phyloP scores from a whole-genome alignment of 2,329 filamentous ascomycete genomes.

The Fonsecaea pedrosoi region DNA sequence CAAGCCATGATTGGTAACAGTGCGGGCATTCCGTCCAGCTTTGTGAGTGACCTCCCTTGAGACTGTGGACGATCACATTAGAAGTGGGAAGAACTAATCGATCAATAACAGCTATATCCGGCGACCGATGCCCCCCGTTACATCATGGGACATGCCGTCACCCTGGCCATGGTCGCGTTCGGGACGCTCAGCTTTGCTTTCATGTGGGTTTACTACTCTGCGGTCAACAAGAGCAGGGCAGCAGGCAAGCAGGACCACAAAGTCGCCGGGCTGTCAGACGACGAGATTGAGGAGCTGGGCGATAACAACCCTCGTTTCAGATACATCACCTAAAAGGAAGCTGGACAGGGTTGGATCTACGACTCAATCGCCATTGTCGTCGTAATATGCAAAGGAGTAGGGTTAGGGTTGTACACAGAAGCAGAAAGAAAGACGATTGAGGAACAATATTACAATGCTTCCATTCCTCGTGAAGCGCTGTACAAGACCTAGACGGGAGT shows the following conservation, averaged over 20 bases:
- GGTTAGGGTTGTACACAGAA: too few relatives aligned
- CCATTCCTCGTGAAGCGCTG: too few relatives aligned
- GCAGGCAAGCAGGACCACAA: constrained; percentile 49
- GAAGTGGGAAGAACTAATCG: too few relatives aligned
- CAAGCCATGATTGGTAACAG: constrained; percentile 74
- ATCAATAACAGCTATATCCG: constrained; percentile 15
- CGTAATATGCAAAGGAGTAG: too few relatives aligned
- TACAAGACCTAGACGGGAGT: too few relatives aligned
- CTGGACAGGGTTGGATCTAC: too few relatives aligned
- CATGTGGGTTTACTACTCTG: constrained; percentile 61
- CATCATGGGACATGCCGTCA: constrained; percentile 6
- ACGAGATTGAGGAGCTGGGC: constrained; percentile 51
- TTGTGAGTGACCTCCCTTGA: constrained; percentile 47
- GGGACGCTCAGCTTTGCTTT: constrained; percentile 60
- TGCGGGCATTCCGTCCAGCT: constrained; percentile 74
- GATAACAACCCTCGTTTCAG: constrained; percentile 46
- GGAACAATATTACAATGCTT: too few relatives aligned
- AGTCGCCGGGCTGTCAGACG: constrained; percentile 48
- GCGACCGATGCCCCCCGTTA: constrained; percentile 3
- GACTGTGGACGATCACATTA: neutral
- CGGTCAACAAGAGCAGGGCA: constrained; percentile 52
- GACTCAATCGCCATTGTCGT: too few relatives aligned
- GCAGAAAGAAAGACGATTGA: too few relatives aligned
- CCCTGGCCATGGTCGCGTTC: constrained; percentile 53
- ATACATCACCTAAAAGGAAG: neutral